Percentiles rank a stretch among this genome's conserved stretches.
phyloP scores from a whole-genome alignment of 2,329 filamentous ascomycete species.

The Aureobasidium zeae region DNA sequence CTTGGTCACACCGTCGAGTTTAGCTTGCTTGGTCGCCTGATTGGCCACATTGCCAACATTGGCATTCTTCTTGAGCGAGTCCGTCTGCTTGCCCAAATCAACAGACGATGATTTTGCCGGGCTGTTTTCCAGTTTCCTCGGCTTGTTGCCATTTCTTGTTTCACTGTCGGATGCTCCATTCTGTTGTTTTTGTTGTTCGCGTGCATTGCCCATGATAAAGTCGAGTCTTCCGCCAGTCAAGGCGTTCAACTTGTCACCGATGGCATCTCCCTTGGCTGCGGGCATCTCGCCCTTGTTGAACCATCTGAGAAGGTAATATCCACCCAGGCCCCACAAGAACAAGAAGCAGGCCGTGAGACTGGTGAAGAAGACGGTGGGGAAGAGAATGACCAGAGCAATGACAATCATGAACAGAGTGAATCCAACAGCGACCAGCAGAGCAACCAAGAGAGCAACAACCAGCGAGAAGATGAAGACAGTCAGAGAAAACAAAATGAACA shows the following conservation, averaged over 20 bases:
- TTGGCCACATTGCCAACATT: constrained; percentile 16
- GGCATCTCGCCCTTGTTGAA: constrained; percentile 26
- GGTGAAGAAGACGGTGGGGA: constrained; percentile 60
- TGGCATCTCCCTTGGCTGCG: constrained; percentile 26
- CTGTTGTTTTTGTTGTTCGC: constrained; percentile 9
- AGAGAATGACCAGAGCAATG: constrained; percentile 56
- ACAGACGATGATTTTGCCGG: constrained; percentile 16
- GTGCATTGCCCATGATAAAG: constrained; percentile 27
- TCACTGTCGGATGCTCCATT: constrained; percentile 6
- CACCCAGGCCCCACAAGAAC: constrained; percentile 58
- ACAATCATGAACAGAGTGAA: constrained; percentile 61
- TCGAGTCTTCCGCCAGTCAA: constrained; percentile 32
- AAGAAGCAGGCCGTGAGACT: constrained; percentile 52
- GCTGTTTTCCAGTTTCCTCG: constrained; percentile 12
- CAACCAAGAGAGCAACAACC: constrained; percentile 48
- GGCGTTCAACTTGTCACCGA: constrained; percentile 35
- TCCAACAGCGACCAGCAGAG: constrained; percentile 41
- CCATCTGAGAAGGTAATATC: constrained; percentile 44
- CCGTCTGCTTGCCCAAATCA: constrained; percentile 13
- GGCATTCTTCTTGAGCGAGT: constrained; percentile 16
- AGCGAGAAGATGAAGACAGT: constrained; percentile 55
- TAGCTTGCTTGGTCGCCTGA: constrained; percentile 15
- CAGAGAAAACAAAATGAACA: constrained; percentile 59
- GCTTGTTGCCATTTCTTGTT: constrained; percentile 13
- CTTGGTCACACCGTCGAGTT: constrained; percentile 16